A percentile compares a stretch with the other conserved stretches of the same genome.
phyloP scores from a whole-genome alignment of 108 stramenopile species.

The Stephanodiscus minutulus region DNA sequence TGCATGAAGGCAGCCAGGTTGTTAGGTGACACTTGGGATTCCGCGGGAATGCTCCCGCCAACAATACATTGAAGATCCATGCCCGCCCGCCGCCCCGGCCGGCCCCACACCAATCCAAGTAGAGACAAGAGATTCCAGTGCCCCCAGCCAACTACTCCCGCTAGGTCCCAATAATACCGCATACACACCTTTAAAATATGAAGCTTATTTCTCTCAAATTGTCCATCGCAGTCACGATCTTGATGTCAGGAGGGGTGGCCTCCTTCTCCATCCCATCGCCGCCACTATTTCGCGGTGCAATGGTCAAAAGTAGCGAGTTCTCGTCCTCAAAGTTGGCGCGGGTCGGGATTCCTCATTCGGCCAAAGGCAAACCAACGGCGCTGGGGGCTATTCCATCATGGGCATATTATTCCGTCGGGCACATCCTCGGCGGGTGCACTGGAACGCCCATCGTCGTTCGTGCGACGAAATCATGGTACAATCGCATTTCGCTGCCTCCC shows the following conservation, averaged over 20 bases:
- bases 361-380: not conserved
- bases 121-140: no score
- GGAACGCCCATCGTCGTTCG: conserved; percentile 56
- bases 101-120: no score
- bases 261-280: not conserved
- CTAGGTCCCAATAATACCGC: no score
- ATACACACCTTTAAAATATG: no score
- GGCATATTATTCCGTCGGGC: conserved; percentile 40
- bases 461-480: conserved; percentile 61
- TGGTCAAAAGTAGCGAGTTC: conserved; percentile 3
- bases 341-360: not conserved
- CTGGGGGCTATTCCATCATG: conserved; percentile 15
- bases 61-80: no score
- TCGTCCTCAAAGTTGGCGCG: not conserved
- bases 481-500: conserved; percentile 51
- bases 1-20: no score
- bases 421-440: conserved; percentile 45
- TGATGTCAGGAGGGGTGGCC: not conserved
- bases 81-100: no score
- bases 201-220: not conserved
- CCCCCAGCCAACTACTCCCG: no score
- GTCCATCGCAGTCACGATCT: not conserved
- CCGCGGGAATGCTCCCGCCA: no score
- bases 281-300: not conserved
- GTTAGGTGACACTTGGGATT: no score